phyloP scores from a whole-genome alignment of 2,329 filamentous ascomycete species.

The Botrytis paeoniae region DNA sequence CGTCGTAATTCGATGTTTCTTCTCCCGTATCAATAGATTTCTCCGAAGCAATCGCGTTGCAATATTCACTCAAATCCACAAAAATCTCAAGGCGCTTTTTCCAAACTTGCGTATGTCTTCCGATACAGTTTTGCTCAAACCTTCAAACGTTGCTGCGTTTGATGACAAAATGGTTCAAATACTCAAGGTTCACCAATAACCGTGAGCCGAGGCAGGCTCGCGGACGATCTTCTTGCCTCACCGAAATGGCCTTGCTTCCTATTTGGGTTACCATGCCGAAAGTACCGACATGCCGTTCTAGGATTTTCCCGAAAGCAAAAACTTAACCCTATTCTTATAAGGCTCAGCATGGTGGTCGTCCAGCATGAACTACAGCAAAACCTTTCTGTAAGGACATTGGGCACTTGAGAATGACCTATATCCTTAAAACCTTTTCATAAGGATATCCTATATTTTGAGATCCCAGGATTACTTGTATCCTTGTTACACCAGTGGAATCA shows the following conservation, averaged over 20 bases:
- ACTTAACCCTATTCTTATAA: neutral
- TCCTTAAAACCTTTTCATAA: too few species aligned
- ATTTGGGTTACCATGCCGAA: slow-evolving; percentile 6
- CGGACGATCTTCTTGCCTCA: neutral
- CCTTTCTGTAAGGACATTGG: too few species aligned
- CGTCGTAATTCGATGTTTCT: neutral
- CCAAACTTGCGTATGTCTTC: slow-evolving; percentile 3
- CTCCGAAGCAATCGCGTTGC: slow-evolving; percentile 6
- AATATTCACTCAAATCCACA: slow-evolving; percentile 15
- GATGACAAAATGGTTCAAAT: slow-evolving; percentile 1
- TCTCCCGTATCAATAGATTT: neutral
- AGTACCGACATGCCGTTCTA: neutral
- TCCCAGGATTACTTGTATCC: too few species aligned
- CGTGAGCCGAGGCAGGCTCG: slow-evolving; percentile 12
- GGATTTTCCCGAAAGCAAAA: slow-evolving; percentile 2
- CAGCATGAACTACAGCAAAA: neutral
- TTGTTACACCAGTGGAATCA: too few species aligned
- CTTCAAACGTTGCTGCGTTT: neutral
- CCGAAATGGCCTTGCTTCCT: slow-evolving; percentile 7
- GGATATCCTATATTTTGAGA: too few species aligned
- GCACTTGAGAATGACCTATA: too few species aligned
- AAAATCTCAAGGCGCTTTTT: slow-evolving; percentile 9
- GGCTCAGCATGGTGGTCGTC: neutral
- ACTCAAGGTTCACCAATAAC: neutral
- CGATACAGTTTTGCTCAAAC: slow-evolving; percentile 5